Percentiles rank a stretch among this genome's conserved stretches.
Evolutionary conservation across 2,329 filamentous ascomycete species (phyloP).

Genomic region (Allantophomopsis cytisporea): DNA sequence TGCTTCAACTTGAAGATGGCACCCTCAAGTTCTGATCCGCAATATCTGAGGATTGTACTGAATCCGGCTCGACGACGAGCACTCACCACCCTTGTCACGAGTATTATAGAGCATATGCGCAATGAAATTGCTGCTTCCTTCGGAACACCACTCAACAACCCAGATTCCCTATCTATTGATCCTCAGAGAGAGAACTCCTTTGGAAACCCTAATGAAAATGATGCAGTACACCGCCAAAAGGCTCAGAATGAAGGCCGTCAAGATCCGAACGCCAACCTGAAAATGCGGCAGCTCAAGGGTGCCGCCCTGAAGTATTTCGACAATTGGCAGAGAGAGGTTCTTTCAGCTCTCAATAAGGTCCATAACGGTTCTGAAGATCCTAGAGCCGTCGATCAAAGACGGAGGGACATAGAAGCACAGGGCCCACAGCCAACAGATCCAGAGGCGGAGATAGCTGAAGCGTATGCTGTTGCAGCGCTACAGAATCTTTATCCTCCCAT

Average conservation of each 20-base stretch:
- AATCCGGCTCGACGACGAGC: constrained; percentile 36
- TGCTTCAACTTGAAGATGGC: constrained; percentile 5
- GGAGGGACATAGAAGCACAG: constrained; percentile 19
- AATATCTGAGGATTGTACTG: constrained; percentile 28
- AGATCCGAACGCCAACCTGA: no score
- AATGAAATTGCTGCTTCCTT: no score
- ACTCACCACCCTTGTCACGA: constrained; percentile 33
- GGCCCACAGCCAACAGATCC: constrained; percentile 7
- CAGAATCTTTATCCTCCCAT: constrained; percentile 39
- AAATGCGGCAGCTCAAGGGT: constrained; percentile 23
- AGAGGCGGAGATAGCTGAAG: constrained; percentile 16
- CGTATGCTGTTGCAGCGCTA: constrained; percentile 27
- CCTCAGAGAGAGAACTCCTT: no score
- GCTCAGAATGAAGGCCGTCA: no score
- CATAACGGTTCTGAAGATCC: constrained; percentile 33
- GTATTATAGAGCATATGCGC: constrained; percentile 24
- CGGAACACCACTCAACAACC: no score
- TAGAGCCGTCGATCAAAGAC: constrained; percentile 27
- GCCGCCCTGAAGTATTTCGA: constrained; percentile 58
- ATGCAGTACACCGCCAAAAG: no score
- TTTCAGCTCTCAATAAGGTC: constrained; percentile 58
- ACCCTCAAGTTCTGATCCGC: constrained; percentile 10
- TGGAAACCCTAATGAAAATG: no score
- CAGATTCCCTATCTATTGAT: no score
- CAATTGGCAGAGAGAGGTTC: constrained; percentile 61